Base-by-base conservation (phyloP, 345 rosid species). In the Sisymbrium altissimum region DNA sequence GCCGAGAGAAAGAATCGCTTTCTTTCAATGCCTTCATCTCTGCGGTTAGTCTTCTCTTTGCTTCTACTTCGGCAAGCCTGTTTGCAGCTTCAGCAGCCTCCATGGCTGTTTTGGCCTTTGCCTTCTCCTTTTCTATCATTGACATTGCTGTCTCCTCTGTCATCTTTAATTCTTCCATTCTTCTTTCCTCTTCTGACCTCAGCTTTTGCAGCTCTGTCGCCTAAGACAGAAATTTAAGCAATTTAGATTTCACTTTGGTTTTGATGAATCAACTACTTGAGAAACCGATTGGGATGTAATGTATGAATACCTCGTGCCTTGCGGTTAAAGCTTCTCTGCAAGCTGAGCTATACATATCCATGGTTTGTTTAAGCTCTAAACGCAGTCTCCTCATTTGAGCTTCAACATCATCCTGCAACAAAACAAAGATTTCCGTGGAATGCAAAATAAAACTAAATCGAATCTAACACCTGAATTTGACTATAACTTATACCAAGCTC, bases 291-390 rank as follows among this genome's bases (percentile, higher is more conserved):
- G 4, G 18, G 13, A 13, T 18, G 19, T 29, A 55, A 15, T 14
- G 7, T 15, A 15, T 15, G 15, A 35, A 64, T 33, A 89, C 98
- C 96, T 87, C 85, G 55, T 95, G 83, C 71, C 85, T 88, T 57
- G 93, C 97, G 46, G 83, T 53, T 40, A 95, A 84, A 52, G 98
- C 97, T 87, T 89, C 97, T 75, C 73, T 86, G 78, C 98, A 91
- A 18, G 98, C 98, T 29, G 83, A 82, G 62, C 85, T 86, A 70
- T 91, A 91, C 83, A 94, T 75, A n/a, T 91, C 97, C 97, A 91
- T 91, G 30, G 97, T 94, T 84, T 91, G 93, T 81, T 88, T 94
- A 68, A 94, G 79, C 86, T 94, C 97, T 56, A 85, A 63, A 78
- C 72, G 86, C 58, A 94, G 79, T 78, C 97, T 84, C 73, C 80